These are phyloP conservation scores for Solanum virginianum DNA, from an alignment of 257 asterid species.

Conservation along the genomic window DNA sequence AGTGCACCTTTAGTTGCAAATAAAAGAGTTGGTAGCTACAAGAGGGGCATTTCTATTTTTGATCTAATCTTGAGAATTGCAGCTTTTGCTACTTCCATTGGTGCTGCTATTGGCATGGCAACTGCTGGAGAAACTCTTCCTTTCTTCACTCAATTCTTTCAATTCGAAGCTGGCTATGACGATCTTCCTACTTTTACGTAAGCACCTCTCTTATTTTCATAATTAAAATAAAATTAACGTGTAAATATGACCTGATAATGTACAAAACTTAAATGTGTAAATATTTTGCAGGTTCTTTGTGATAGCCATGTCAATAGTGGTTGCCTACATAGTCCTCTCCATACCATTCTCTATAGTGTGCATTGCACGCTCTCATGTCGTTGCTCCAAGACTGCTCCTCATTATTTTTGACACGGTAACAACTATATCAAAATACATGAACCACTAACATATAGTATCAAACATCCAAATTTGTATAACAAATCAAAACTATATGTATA, in stretches of 20 bases:
- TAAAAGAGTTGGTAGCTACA: constrained; percentile 12
- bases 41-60: constrained; percentile 14
- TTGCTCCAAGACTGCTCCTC: constrained; percentile 25
- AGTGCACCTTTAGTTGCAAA: not conserved
- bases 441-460: not conserved
- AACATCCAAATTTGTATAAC: not conserved
- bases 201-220: not conserved
- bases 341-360: constrained; percentile 49
- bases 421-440: not conserved
- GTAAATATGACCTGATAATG: not conserved
- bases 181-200: constrained; percentile 66
- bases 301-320: constrained; percentile 48
- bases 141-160: constrained; percentile 23
- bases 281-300: constrained; percentile 56
- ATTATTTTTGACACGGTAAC: constrained; percentile 15
- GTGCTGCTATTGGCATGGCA: constrained; percentile 29
- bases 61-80: constrained; percentile 25
- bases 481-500: not conserved
- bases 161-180: constrained; percentile 13
- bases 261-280: no score
- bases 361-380: constrained; percentile 28
- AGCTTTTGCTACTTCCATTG: constrained; percentile 14
- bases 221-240: not conserved
- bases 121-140: constrained; percentile 29
- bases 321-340: constrained; percentile 56